These are phyloP conservation scores for Pseudocercospora musae DNA, from an alignment of 2,329 filamentous ascomycete species.

Conservation along the genomic window DNA sequence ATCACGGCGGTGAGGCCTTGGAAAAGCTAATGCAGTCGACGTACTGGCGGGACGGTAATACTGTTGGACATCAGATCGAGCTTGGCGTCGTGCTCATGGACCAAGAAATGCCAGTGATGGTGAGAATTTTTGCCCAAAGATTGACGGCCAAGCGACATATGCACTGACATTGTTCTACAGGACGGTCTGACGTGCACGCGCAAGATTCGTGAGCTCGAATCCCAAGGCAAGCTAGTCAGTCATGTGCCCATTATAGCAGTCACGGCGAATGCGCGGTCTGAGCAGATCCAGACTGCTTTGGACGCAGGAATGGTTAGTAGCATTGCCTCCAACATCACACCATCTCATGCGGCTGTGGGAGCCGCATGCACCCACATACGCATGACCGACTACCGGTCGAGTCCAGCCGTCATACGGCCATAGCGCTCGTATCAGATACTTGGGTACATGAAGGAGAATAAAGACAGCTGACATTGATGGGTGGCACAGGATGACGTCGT, in stretches of 20 bases:
- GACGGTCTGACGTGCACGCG: slow-evolving; percentile 72
- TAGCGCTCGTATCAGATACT: slow-evolving; percentile 1
- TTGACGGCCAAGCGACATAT: neutral
- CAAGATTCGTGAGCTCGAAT: slow-evolving; percentile 66
- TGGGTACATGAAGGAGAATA: neutral
- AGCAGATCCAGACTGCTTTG: slow-evolving; percentile 70
- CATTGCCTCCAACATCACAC: slow-evolving; percentile 1
- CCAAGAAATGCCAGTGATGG: slow-evolving; percentile 78
- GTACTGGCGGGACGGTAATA: slow-evolving; percentile 39
- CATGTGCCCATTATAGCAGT: slow-evolving; percentile 79
- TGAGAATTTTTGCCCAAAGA: neutral
- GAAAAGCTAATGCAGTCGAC: slow-evolving; percentile 43
- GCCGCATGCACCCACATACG: neutral
- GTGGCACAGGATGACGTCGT: slow-evolving; percentile 48
- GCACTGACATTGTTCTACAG: slow-evolving; percentile 11
- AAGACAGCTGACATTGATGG: slow-evolving; percentile 19
- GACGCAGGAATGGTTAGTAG: slow-evolving; percentile 62
- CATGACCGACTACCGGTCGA: slow-evolving; percentile 4
- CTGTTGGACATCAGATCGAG: slow-evolving; percentile 21
- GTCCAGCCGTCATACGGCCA: neutral
- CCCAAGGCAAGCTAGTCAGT: slow-evolving; percentile 56
- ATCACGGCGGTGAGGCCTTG: slow-evolving; percentile 50
- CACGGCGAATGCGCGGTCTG: slow-evolving; percentile 73
- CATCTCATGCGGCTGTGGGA: neutral
- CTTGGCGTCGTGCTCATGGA: slow-evolving; percentile 68